Percentiles rank a stretch among this genome's conserved stretches.
Conservation (phyloP, 2,329 filamentous ascomycete species). For the Fusarium sp. region DNA sequence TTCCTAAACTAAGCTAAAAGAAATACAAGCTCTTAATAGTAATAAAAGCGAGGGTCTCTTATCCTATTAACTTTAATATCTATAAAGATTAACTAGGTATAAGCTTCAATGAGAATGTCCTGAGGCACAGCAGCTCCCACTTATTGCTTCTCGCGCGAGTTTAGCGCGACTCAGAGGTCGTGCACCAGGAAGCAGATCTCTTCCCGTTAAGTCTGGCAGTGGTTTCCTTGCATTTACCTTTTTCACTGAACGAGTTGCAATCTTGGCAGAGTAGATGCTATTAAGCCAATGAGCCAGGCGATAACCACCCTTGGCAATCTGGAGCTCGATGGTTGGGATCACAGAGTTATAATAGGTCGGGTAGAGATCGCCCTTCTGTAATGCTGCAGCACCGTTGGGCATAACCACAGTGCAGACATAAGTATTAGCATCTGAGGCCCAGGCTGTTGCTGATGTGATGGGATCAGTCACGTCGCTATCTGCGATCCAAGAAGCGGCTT, state of each 20-base stretch:
- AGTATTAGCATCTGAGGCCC: slow-evolving; percentile 1
- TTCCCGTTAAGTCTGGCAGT: neutral
- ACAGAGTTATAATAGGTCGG: neutral
- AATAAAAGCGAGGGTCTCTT: neutral
- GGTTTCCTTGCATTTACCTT: neutral
- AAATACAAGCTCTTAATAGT: too few species aligned
- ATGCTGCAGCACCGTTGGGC: neutral
- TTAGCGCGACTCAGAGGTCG: neutral
- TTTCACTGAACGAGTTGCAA: neutral
- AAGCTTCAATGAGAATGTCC: neutral
- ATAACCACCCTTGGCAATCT: slow-evolving; percentile 4
- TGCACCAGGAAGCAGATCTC: neutral
- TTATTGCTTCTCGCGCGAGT: neutral
- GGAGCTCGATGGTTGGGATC: slow-evolving; percentile 4
- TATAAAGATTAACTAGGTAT: fast-evolving
- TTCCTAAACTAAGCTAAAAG: too few species aligned
- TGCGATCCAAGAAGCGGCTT: slow-evolving; percentile 2
- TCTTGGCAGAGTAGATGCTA: neutral
- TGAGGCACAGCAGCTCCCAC: neutral
- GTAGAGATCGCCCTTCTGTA: slow-evolving; percentile 3
- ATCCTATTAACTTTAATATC: neutral
- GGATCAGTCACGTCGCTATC: slow-evolving; percentile 2
- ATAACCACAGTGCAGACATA: slow-evolving; percentile 5
- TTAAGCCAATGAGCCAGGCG: slow-evolving; percentile 7
- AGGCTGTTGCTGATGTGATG: neutral